These are phyloP conservation scores for Saccharomycopsis microspora DNA, from an alignment of 805 yeast genomes.

Conservation along the genomic window DNA sequence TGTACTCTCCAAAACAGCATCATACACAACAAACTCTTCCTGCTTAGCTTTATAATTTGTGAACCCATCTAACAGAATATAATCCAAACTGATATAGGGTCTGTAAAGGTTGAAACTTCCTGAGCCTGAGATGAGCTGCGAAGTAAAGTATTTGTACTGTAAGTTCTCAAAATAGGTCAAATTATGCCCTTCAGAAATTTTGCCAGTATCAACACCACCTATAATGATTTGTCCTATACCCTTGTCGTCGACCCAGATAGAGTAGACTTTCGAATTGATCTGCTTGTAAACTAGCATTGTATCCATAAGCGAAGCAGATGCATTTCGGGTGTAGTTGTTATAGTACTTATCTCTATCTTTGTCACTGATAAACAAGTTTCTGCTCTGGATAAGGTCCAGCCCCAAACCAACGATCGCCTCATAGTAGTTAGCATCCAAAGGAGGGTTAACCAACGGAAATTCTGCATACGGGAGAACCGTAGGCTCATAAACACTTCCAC, in stretches of 20 bases:
- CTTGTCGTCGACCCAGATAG: constrained; percentile 9
- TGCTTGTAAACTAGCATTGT: constrained; percentile 4
- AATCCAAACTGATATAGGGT: constrained; percentile 7
- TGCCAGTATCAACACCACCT: constrained; percentile 11
- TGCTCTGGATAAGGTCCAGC: neutral
- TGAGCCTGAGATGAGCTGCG: constrained; percentile 4
- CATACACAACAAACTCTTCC: neutral
- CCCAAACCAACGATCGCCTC: constrained; percentile 13
- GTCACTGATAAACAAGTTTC: constrained; percentile 1
- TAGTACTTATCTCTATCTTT: constrained; percentile 2
- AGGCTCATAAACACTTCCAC: neutral
- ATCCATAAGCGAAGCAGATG: constrained; percentile 4
- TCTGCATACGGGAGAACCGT: constrained; percentile 6
- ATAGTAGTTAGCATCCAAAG: constrained; percentile 3
- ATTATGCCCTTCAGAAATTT: neutral
- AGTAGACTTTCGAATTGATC: constrained; percentile 6
- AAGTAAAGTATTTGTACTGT: constrained; percentile 1
- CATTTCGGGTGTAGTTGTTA: constrained; percentile 1
- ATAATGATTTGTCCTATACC: constrained; percentile 11
- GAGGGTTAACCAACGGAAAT: constrained; percentile 8
- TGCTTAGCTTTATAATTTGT: constrained; percentile 1
- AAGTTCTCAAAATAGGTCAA: constrained; percentile 7
- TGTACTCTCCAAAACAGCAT: constrained; percentile 13
- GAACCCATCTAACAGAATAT: constrained; percentile 1
- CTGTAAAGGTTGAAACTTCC: constrained; percentile 6